Evolutionary conservation across 2,329 filamentous ascomycete genomes (phyloP).

Genomic region (Sodiomyces alkalinus): DNA sequence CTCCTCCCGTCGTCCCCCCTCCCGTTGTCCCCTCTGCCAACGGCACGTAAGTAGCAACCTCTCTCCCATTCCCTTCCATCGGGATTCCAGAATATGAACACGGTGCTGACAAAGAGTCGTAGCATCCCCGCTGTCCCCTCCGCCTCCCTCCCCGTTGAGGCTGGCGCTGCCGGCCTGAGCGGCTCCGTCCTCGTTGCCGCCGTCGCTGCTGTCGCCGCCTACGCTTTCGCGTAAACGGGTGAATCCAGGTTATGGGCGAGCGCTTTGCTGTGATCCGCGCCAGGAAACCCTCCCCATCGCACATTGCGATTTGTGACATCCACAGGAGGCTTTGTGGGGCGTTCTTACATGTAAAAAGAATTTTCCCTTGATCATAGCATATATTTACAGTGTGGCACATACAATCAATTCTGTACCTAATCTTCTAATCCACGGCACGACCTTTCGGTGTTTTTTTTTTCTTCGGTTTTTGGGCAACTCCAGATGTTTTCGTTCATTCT

Average conservation of each 20-base stretch:
- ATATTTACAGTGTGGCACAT: constrained; percentile 11
- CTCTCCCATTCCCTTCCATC: neutral
- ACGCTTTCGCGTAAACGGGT: constrained; percentile 37
- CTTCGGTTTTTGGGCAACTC: too few relatives aligned
- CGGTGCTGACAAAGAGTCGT: neutral
- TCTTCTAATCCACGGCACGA: too few relatives aligned
- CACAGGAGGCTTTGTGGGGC: neutral
- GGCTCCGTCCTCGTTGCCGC: constrained; percentile 40
- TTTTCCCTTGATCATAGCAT: constrained; percentile 9
- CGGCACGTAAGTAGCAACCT: constrained; percentile 19
- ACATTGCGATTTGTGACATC: too few relatives aligned
- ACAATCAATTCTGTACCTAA: constrained; percentile 23
- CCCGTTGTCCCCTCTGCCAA: constrained; percentile 5
- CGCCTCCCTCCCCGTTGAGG: constrained; percentile 24
- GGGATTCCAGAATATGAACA: neutral
- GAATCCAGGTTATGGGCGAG: neutral
- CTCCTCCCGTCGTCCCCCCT: constrained; percentile 8
- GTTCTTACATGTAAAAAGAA: constrained; percentile 19
- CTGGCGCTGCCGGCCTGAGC: constrained; percentile 35
- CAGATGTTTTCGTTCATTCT: too few relatives aligned
- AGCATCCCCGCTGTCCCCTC: constrained; percentile 11
- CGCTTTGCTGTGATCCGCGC: neutral
- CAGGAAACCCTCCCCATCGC: neutral
- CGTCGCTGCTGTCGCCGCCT: constrained; percentile 36
- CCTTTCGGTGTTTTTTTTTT: too few relatives aligned